Percentiles rank a stretch among this genome's conserved stretches.
Conservation (phyloP, 345 rosid species). For the Acer campestre region DNA sequence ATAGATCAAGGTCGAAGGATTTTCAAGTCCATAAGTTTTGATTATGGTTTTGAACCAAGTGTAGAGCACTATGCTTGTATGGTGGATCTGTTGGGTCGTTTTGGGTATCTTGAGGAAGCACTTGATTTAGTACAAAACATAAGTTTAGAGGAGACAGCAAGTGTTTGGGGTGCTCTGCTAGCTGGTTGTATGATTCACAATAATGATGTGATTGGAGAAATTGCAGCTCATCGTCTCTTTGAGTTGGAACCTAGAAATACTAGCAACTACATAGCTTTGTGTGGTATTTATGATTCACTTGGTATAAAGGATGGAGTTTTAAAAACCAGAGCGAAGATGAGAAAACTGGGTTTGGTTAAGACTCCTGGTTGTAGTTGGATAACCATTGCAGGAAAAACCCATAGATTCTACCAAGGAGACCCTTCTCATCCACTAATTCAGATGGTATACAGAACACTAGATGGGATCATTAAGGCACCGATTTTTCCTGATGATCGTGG, state of each 20-base stretch:
- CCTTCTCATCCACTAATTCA: constrained; percentile 17
- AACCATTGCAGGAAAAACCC: constrained; percentile 19
- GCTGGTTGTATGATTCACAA: constrained; percentile 30
- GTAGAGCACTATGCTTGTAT: constrained; percentile 13
- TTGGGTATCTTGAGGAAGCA: constrained; percentile 26
- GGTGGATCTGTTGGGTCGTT: constrained; percentile 27
- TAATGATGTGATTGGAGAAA: constrained; percentile 26
- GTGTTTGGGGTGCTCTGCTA: constrained; percentile 32
- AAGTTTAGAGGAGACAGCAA: constrained; percentile 18
- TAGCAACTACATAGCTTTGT: constrained; percentile 30
- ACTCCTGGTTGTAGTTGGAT: constrained; percentile 31
- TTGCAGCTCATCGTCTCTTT: constrained; percentile 29
- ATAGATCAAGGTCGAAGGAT: constrained; percentile 24
- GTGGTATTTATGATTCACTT: constrained; percentile 24
- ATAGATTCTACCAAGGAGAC: constrained; percentile 27
- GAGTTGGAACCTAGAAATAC: constrained; percentile 30
- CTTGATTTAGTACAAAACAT: constrained; percentile 14
- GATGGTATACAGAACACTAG: constrained; percentile 12
- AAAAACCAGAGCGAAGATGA: constrained; percentile 25
- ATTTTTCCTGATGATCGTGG: constrained; percentile 7
- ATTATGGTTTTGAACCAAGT: constrained; percentile 9
- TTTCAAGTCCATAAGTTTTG: constrained; percentile 15
- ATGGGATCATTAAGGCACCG: constrained; percentile 9
- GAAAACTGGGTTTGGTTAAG: constrained; percentile 24
- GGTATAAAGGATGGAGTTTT: constrained; percentile 10